Evolutionary conservation across 2,329 filamentous ascomycete genomes (phyloP), one percentile per base, ranked within the genome.

Genomic region (Xylaria sp.): DNA sequence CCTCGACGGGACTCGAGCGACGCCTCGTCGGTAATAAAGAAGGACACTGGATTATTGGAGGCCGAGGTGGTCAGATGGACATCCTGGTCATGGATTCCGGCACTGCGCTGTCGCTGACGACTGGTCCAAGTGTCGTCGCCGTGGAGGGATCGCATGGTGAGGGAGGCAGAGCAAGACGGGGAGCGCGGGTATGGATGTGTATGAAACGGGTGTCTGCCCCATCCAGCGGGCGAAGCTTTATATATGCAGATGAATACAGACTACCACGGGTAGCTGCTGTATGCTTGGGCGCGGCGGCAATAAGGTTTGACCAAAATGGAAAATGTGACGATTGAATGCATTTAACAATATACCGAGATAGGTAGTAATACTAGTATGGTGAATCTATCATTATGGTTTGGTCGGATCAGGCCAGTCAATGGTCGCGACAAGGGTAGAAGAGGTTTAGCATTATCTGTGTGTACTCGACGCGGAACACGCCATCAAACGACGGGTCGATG

Each of bases 21-120:
- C 54, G 83, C 81, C 75, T 87, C 85, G 72, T 86, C 83, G 72
- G 82, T 82, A 58, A 87, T 75, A 69, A 85, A 82, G 70, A 84
- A 87, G 61, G 83, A 85, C 83, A 87, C 86, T 56, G 85, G 83
- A 61, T 81, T 80, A 69, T 73, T 78, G 77, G 73, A 62, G 73
- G 75, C 50, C 76, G 75, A 32, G 77, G 78, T 42, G 77, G 77
- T 36, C 73, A 71, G 47, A 58, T 61, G 66, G 55, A 56, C 36
- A 59, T 66, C 51, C 42, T 53, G 65, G 32, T 81, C 77, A 36
- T 80, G 77, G 75, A 79, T 78, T 75, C 83, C 79, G 72, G 77
- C 70, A 70, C 77, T 76, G 71, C 81, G 81, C 68, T 79, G 79
- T 72, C 82, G 81, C 72, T 79, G 79, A 71, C 81, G 81, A 71